A percentile compares a stretch with the other conserved stretches of the same genome.
Conservation (phyloP, 1,284 basidiomycete genomes). For the Cystobasidium sp. region DNA sequence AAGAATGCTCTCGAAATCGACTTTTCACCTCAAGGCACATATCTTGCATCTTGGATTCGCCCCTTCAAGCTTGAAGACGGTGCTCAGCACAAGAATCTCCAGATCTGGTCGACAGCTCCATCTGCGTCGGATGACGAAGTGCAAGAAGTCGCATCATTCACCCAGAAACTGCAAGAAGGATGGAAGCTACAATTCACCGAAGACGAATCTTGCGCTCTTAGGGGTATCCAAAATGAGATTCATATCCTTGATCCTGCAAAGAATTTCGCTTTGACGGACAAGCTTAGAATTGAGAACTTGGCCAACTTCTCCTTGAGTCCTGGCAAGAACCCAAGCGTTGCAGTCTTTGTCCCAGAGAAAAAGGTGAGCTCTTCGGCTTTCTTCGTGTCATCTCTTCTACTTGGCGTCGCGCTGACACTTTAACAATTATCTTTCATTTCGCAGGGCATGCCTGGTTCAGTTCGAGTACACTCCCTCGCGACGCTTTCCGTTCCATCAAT, state of each 20-base stretch:
- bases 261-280: conserved; percentile 77
- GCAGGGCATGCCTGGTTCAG: conserved; percentile 85
- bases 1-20: conserved; percentile 71
- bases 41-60: conserved; percentile 92
- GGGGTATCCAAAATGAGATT: conserved; percentile 80
- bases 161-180: conserved; percentile 79
- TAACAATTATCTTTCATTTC: background rate
- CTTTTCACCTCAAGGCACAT: conserved; percentile 91
- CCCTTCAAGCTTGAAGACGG: conserved; percentile 72
- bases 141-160: conserved; percentile 76
- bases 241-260: conserved; percentile 78
- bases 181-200: conserved; percentile 91
- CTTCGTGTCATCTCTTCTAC: too few relatives aligned
- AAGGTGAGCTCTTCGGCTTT: conserved; percentile 64
- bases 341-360: conserved; percentile 91
- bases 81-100: conserved; percentile 81
- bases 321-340: conserved; percentile 79
- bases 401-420: background rate
- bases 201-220: conserved; percentile 84
- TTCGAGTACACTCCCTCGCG: conserved; percentile 80
- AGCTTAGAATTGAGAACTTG: conserved; percentile 79
- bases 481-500: conserved; percentile 68
- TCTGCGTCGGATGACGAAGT: background rate
- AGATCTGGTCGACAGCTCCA: conserved; percentile 69
- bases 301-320: conserved; percentile 76